Evolutionary conservation across 2,329 filamentous ascomycete genomes (phyloP), one percentile per base, ranked within the genome.

Genomic region (Ophiostoma perfectum): DNA sequence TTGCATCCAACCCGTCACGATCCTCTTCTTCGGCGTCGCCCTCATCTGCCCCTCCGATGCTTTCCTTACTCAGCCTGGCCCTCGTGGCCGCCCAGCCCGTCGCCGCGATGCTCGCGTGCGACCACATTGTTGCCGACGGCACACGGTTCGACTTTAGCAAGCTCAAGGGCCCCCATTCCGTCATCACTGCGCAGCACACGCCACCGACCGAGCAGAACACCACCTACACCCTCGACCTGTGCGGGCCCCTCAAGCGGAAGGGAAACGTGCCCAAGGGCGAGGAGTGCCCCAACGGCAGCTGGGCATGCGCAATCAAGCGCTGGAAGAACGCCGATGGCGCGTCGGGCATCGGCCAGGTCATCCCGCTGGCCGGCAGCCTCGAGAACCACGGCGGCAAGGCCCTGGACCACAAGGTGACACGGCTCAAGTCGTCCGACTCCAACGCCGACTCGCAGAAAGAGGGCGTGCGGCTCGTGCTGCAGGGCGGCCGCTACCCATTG

Each of bases 181-280:
- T 92, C 49, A 83, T 91, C 67, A 86, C 86, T 65, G 81, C 80
- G 74, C 81, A 81, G 73, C 80, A 82, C 71, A 78, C 83, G 45
- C 82, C 83, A 27, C 83, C 81, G 16, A 81, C 81, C 16, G 80
- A 85, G 41, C 82, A 81, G 70, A 95, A 95, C 77, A 92, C 88
- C 39, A 94, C 91, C 60, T 96, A 92, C 77, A 93, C 91, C 0
- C 76, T 96, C 69, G 90, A 96, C 74, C 82, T 96, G 65, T 96
- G 92, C 79, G 79, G 81, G 66, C 82, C 86, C 6, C 79, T 97
- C 72, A 85, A 86, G 76, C 84, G 85, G 75, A 84, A 82, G 65
- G 86, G 85, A 60, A 84, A 84, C 38, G 79, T 81, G 1, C 78
- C 80, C 18, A 82, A 84, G 72, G 78, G 81, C 5, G 81, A 88